Percentiles rank a stretch among this genome's conserved stretches.
Evolutionary conservation across 441 rosid species (phyloP).

Genomic region (Populus hybrid): DNA sequence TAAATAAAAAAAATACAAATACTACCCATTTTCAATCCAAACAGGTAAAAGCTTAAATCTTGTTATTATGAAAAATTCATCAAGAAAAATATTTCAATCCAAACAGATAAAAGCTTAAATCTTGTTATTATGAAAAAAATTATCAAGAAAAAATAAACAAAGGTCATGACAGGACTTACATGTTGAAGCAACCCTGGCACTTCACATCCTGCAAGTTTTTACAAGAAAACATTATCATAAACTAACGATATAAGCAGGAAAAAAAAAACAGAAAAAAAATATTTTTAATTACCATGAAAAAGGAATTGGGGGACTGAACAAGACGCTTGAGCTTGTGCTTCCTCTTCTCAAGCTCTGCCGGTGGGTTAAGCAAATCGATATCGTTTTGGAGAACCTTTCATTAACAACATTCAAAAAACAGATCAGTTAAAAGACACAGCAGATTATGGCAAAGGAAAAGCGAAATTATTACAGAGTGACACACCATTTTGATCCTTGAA

Average conservation of each 20-base stretch:
- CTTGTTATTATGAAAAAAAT: background rate
- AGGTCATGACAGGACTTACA: background rate
- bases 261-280: background rate
- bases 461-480: background rate
- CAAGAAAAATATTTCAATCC: background rate
- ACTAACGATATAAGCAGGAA: background rate
- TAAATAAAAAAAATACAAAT: background rate
- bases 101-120: background rate
- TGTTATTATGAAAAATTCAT: background rate
- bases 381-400: conserved; percentile 51
- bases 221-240: background rate
- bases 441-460: background rate
- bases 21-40: background rate
- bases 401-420: background rate
- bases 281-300: conserved; percentile 40
- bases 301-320: conserved; percentile 52
- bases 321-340: conserved; percentile 60
- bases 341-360: conserved; percentile 55
- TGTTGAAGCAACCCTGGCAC: conserved; percentile 40
- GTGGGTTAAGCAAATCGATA: conserved; percentile 47
- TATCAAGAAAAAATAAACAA: background rate
- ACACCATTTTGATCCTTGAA: conserved; percentile 14
- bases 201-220: conserved; percentile 45
- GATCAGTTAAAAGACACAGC: background rate
- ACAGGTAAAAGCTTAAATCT: background rate